Evolutionary conservation across 306 rosid genomes (phyloP).

Genomic region (Vachellia pachyceras): DNA sequence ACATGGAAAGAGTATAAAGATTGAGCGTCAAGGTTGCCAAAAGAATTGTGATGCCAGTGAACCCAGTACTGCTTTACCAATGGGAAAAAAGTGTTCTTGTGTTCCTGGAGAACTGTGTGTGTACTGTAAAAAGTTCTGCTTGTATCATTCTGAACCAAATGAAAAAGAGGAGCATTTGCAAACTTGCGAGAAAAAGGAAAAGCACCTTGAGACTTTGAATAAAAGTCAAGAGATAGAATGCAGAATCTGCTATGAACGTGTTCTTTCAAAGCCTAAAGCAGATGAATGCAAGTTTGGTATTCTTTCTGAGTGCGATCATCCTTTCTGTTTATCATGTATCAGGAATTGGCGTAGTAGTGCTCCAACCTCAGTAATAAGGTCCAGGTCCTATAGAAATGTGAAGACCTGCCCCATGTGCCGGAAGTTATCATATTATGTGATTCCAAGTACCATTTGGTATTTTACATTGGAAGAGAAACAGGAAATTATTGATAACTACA

Average conservation of each 20-base stretch:
- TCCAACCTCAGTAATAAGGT: slow-evolving; percentile 65
- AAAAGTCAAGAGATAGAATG: slow-evolving; percentile 89
- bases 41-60: slow-evolving; percentile 51
- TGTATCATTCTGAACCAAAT: slow-evolving; percentile 75
- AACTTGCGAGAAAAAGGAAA: slow-evolving; percentile 75
- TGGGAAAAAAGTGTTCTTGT: slow-evolving; percentile 67
- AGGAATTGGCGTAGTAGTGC: slow-evolving; percentile 94
- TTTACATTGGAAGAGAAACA: slow-evolving; percentile 81
- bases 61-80: slow-evolving; percentile 49
- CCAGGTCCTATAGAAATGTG: slow-evolving; percentile 40
- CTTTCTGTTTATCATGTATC: slow-evolving; percentile 90
- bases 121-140: slow-evolving; percentile 78
- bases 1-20: slow-evolving; percentile 50
- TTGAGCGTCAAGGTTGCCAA: slow-evolving; percentile 23
- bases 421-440: slow-evolving; percentile 80
- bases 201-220: slow-evolving; percentile 68
- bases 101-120: slow-evolving; percentile 84
- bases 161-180: slow-evolving; percentile 73
- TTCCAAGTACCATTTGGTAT: slow-evolving; percentile 95
- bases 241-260: slow-evolving; percentile 86
- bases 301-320: slow-evolving; percentile 90
- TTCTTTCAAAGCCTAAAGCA: slow-evolving; percentile 71
- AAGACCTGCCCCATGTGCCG: slow-evolving; percentile 95
- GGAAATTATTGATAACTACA: slow-evolving; percentile 88
- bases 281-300: slow-evolving; percentile 89